phyloP scores from a whole-genome alignment of 352 stramenopile genomes.

The Globisporangium nagaii region DNA sequence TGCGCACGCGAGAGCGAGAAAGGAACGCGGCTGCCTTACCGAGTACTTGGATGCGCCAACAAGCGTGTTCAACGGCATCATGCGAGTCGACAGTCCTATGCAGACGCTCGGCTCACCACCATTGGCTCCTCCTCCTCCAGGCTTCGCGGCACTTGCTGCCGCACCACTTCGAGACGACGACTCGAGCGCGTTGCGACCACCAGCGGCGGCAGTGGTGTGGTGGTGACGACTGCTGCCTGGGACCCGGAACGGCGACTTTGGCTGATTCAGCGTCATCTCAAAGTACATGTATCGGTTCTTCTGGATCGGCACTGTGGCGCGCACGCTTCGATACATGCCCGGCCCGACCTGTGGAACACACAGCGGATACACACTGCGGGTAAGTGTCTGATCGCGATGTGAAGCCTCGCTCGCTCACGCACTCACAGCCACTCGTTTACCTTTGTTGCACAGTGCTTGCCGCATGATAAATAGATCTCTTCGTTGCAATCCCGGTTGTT shows the following conservation, averaged over 20 bases:
- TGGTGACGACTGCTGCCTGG: no score
- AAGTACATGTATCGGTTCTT: constrained; percentile 81
- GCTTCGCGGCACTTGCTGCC: constrained; percentile 6
- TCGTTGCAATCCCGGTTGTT: constrained; percentile 77
- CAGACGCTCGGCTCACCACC: constrained; percentile 63
- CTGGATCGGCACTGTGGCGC: constrained; percentile 50
- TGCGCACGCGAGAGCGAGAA: background rate
- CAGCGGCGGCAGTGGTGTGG: no score
- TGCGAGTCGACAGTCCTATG: constrained; percentile 68
- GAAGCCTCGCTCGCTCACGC: background rate
- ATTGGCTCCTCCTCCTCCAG: background rate
- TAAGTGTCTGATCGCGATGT: background rate
- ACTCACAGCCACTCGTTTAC: constrained; percentile 7
- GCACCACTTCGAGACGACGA: background rate
- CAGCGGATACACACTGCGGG: background rate
- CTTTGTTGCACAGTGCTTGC: constrained; percentile 79
- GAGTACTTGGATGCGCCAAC: constrained; percentile 76
- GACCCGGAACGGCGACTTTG: constrained; percentile 23
- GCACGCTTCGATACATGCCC: constrained; percentile 81
- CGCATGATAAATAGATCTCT: constrained; percentile 84
- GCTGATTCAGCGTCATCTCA: constrained; percentile 70
- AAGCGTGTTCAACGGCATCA: constrained; percentile 76
- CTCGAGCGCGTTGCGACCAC: constrained; percentile 1
- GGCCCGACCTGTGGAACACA: constrained; percentile 19
- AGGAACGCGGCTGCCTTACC: constrained; percentile 23